phyloP scores from a whole-genome alignment of 257 asterid genomes.

The Gentiana dahurica region DNA sequence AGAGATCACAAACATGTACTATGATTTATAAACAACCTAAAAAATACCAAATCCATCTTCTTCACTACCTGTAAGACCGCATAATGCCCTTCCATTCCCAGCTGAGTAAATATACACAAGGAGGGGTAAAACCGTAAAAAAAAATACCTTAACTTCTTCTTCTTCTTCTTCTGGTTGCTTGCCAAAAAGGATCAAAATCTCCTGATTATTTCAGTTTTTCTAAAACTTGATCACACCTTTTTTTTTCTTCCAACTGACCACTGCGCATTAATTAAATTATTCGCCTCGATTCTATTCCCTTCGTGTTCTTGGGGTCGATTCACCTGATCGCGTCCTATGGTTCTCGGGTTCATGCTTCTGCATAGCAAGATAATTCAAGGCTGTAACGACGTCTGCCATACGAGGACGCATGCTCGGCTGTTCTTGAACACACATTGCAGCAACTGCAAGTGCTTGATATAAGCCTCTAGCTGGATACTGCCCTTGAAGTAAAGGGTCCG shows the following conservation, averaged over 20 bases:
- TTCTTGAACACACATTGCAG: constrained; percentile 51
- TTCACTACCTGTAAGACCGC: neutral
- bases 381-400: constrained; percentile 53
- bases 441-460: constrained; percentile 44
- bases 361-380: constrained; percentile 46
- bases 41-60: constrained; percentile 5
- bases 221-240: neutral
- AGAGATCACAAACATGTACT: neutral
- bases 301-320: constrained; percentile 42
- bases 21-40: neutral
- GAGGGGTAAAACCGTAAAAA: no score
- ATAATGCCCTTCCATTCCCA: neutral
- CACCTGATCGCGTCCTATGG: constrained; percentile 31
- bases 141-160: no score
- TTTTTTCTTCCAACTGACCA: neutral
- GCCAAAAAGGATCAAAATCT: constrained; percentile 4
- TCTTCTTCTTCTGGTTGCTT: neutral
- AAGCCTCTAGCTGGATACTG: constrained; percentile 36
- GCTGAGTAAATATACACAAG: neutral
- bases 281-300: constrained; percentile 14
- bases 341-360: constrained; percentile 35
- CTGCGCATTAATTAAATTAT: neutral
- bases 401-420: constrained; percentile 49
- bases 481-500: constrained; percentile 38
- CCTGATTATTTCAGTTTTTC: neutral